Evolutionary conservation across 1,284 basidiomycete genomes (phyloP), one percentile per base, ranked within the genome.

Genomic region (Ceratobasidium theobromae): DNA sequence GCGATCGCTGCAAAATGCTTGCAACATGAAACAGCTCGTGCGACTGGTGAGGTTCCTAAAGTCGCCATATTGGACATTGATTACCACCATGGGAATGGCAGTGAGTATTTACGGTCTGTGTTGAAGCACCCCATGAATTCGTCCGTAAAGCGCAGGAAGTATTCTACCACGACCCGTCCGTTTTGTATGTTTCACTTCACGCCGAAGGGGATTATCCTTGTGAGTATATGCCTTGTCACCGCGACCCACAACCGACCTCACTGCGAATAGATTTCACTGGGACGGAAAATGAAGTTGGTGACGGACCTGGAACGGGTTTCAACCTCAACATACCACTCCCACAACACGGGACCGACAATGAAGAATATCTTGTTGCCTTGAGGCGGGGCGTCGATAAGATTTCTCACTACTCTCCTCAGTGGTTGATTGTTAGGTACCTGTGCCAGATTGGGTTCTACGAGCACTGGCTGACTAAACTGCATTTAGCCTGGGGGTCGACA

Each of bases 31-130:
- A 57, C 21, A 12, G 41, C 46, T 16, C 51, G 52, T 12, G 33
- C 8, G 5, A 11, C 49, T 18, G 9, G n/a, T 12, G 41, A n/a
- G 8, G 18, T 9, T 8, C 21, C 45, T 30, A 58, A 69, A 64
- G 68, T 78, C 3, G 76, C 77, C 3, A 76, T 78, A 25, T 72
- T 78, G 33, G 77, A 79, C 67, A 73, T 79, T 21, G 77, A 79
- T 60, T 78, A 76, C 60, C 77, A 79, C 64, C 78, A 78, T 64
- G 77, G 78, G 3, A 79, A 79, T 53, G 77, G 77, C 16, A 74
- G 75, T 72, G 60, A 68, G 74, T 66, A 16, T 21, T 12, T 9
- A 52, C 4, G 30, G 52, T 25, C 1, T 46, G 14, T 16, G 18
- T 45, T 55, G 14, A 23, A 18, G 11, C 18, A 6, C 58, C 30